Base-by-base conservation (phyloP, 116 monocot species). In the Dioscorea cayenensis region DNA sequence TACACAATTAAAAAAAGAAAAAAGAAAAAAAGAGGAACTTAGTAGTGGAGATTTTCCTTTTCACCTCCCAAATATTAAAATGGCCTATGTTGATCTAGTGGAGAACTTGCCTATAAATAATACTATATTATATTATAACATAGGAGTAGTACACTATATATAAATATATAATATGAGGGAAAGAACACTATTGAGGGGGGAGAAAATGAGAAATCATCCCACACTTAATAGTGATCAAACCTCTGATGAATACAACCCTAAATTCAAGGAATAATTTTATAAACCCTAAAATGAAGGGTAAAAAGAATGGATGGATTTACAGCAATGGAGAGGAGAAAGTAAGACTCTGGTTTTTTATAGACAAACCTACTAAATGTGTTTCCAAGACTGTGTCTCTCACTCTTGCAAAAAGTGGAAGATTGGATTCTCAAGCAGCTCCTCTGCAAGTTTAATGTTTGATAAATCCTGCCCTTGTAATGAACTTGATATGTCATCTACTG, bases 361-460 rank as follows among this genome's bases (percentile, higher is more conserved):
- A 21, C 14, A 69, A 52, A 69, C 25, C 0, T 20, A 0, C 23
- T 20, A 29, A 51, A 52, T 18, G 63, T 63, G 72, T 18, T 69
- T 60, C 60, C 25, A 27, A 67, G 17, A 22, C 73, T 32, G 4
- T 32, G 2, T 32, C 4, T 25, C 65, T 79, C 65, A 80, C 51
- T 81, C 69, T 60, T 77, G 68, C 55, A 86, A 61, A 84, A 92
- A 92, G 14, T 82, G 84, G 82, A 92, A 92, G 69, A 77, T 75
- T 63, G 81, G 81, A 36, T 79, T 78, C 55, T 86, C 75, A 1
- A 81, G 75, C 49, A 92, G 85, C 52, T 84, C 79, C 28, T 66
- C 69, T 55, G 88, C 79, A 14, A 71, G 81, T 74, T 71, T 69
- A n/a, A 84, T 79, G 63, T 78, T 78, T n/a, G 64, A 66, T 61